phyloP scores from a whole-genome alignment of 495 filamentous ascomycete genomes.

The Tuber borchii region DNA sequence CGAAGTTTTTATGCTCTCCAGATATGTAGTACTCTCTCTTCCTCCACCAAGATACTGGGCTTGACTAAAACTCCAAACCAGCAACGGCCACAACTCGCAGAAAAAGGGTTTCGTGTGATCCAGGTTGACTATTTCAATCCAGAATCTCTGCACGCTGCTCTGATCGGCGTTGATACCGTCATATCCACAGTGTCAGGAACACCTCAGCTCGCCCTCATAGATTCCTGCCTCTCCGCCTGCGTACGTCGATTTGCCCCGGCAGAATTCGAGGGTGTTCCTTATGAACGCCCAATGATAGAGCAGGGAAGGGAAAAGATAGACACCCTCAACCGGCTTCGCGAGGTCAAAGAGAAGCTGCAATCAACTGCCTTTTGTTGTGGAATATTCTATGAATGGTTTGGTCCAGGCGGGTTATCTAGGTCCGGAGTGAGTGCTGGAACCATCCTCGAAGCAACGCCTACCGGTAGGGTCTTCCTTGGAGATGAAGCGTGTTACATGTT shows the following conservation, averaged over 20 bases:
- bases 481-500: constrained; percentile 58
- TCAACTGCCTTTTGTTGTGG: constrained; percentile 66
- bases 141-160: constrained; percentile 53
- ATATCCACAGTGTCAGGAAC: constrained; percentile 64
- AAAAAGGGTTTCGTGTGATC: constrained; percentile 48
- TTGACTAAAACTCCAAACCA: constrained; percentile 42
- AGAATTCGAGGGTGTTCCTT: constrained; percentile 61
- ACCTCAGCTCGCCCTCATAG: constrained; percentile 64
- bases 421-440: constrained; percentile 49
- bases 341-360: constrained; percentile 49
- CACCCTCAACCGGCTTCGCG: constrained; percentile 52
- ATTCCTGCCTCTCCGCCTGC: constrained; percentile 58
- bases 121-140: constrained; percentile 58
- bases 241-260: constrained; percentile 67
- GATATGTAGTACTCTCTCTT: constrained; percentile 48
- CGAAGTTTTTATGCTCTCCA: constrained; percentile 61
- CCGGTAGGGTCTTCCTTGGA: constrained; percentile 35
- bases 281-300: constrained; percentile 46
- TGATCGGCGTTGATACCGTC: constrained; percentile 64
- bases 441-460: constrained; percentile 3
- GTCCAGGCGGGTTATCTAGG: constrained; percentile 54
- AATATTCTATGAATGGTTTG: constrained; percentile 70
- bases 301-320: constrained; percentile 52
- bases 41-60: constrained; percentile 37
- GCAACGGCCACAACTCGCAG: constrained; percentile 47